phyloP scores from a whole-genome alignment of 495 filamentous ascomycete genomes.

The Neurospora tetraspora region DNA sequence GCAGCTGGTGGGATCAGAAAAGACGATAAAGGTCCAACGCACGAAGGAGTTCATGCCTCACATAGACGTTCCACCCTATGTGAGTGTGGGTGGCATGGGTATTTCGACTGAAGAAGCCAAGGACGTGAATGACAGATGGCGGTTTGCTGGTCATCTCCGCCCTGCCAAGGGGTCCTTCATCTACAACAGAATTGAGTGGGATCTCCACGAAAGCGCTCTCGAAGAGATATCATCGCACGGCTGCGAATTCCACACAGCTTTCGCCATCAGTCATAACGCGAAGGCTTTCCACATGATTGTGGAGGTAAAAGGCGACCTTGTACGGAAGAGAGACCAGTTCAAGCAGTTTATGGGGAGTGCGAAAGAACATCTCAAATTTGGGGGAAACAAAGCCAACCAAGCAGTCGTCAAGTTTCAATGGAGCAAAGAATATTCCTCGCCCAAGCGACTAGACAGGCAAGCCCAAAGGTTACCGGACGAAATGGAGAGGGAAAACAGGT shows the following conservation, averaged over 20 bases:
- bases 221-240: slow-evolving; percentile 19
- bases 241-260: slow-evolving; percentile 23
- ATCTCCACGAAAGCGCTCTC: slow-evolving; percentile 18
- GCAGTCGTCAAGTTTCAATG: slow-evolving; percentile 13
- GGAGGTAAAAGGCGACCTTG: slow-evolving; percentile 16
- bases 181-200: slow-evolving; percentile 19
- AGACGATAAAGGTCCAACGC: not conserved
- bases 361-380: slow-evolving; percentile 6
- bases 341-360: not conserved
- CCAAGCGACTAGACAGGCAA: slow-evolving; percentile 9
- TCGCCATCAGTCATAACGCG: slow-evolving; percentile 24
- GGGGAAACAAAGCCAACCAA: not conserved
- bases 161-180: not conserved
- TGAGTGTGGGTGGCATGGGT: not conserved
- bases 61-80: slow-evolving; percentile 2
- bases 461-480: slow-evolving; percentile 8
- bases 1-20: slow-evolving; percentile 1
- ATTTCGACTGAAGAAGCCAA: slow-evolving; percentile 4
- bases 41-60: slow-evolving; percentile 4
- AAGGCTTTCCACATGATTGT: slow-evolving; percentile 24
- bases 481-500: slow-evolving; percentile 6
- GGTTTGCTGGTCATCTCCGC: slow-evolving; percentile 7
- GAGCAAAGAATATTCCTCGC: slow-evolving; percentile 6
- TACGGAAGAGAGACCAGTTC: slow-evolving; percentile 1
- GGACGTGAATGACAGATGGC: slow-evolving; percentile 4